Base-by-base conservation (phyloP, 192 early-diverging fungal genomes). In the Backusella sp. region DNA sequence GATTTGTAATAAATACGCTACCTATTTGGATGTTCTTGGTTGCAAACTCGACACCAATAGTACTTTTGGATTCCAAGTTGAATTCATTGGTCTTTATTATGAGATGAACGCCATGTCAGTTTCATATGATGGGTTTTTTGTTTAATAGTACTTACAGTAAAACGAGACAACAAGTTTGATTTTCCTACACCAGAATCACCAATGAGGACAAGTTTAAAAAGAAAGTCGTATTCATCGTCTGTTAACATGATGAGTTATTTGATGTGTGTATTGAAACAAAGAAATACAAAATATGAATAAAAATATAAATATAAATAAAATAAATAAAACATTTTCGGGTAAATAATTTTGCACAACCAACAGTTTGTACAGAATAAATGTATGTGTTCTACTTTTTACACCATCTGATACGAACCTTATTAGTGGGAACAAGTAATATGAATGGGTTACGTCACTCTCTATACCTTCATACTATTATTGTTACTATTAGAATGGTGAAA, bases 161-260 rank as follows among this genome's bases (percentile, higher is more conserved):
- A 88, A 36, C 84, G 81, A 14, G 82, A 84, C 21, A 88, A 70
- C 49, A 89, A 66, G 76, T 84, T 87, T 42, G 86, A 82, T 68
- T 89, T 89, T 17, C 88, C 88, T 39, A 89, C 88, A 30, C 81
- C 77, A n/a, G 81, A 79, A 36, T 89, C 87, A 15, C 92, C 92
- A 75, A 93, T 90, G 37, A 93, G 79, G n/a, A 93, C 92, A 79
- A 92, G 76, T 78, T 90, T 90, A 79, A 88, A 86, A 26, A 88
- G 80, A 68, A 85, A 88, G 59, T 88, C 87, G 71, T 88, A 88
- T 53, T 86, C 83, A 72, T 88, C 87, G 72, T 84, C 83, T 34
- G 81, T 86, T 62, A 79, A 76, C 82, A 86, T 83, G 42, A 59
- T 59, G 53, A 59, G 53, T 26, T 59, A 59, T 59, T 59, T 32